These are phyloP conservation scores for Golubevia sp. DNA, from an alignment of 1,284 basidiomycete species.

Conservation along the genomic window DNA sequence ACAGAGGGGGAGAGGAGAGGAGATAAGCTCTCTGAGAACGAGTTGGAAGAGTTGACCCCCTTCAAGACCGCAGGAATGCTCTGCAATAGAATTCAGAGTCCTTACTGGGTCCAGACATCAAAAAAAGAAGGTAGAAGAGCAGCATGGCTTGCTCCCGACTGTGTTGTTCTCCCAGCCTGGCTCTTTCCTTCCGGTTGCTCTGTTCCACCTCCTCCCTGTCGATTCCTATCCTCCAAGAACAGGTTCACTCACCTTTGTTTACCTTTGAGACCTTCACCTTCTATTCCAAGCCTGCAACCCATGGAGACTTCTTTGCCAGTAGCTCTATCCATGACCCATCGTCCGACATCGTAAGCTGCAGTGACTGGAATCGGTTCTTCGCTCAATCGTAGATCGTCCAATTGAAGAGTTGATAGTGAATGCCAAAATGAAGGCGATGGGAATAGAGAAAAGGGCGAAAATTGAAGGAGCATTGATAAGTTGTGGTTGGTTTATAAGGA, in stretches of 20 bases:
- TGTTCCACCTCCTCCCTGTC: background rate
- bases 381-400: slow-evolving; percentile 47
- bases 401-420: slow-evolving; percentile 42
- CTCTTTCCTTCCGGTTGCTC: no score
- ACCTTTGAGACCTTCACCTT: slow-evolving; percentile 1
- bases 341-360: slow-evolving; percentile 29
- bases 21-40: no score
- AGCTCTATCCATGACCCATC: slow-evolving; percentile 30
- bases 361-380: slow-evolving; percentile 33
- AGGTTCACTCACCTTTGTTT: slow-evolving; percentile 1
- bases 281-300: slow-evolving; percentile 27
- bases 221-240: background rate
- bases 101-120: no score
- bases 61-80: no score
- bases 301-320: slow-evolving; percentile 31
- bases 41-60: no score
- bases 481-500: no score
- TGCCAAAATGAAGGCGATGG: slow-evolving; percentile 56
- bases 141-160: no score
- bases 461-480: slow-evolving; percentile 35
- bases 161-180: slow-evolving; percentile 4
- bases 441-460: slow-evolving; percentile 40
- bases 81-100: no score
- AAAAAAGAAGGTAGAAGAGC: no score
- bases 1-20: background rate